Evolutionary conservation across 2,329 filamentous ascomycete species (phyloP).

Genomic region (Monosporascus sp.): DNA sequence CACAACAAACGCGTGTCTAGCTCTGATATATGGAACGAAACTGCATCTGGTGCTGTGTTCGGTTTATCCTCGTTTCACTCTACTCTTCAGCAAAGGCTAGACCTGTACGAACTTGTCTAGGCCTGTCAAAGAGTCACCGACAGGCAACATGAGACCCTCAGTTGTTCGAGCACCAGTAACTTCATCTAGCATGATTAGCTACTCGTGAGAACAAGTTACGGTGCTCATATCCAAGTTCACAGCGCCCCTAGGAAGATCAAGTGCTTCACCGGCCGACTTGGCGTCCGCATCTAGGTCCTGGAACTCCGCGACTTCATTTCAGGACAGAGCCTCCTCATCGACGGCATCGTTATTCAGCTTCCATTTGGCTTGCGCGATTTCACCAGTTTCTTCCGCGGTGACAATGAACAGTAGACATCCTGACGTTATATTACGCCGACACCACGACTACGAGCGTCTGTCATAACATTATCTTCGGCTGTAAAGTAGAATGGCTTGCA

Average conservation of each 20-base stretch:
- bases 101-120: slow-evolving; percentile 1
- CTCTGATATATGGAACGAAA: too few species aligned
- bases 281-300: slow-evolving; percentile 25
- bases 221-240: slow-evolving; percentile 28
- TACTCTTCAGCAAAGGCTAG: too few species aligned
- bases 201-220: slow-evolving; percentile 23
- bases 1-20: too few species aligned
- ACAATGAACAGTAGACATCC: slow-evolving; percentile 28
- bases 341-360: slow-evolving; percentile 25
- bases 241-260: slow-evolving; percentile 22
- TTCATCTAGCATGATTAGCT: slow-evolving; percentile 26
- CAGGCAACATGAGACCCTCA: slow-evolving; percentile 29
- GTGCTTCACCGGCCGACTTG: slow-evolving; percentile 20
- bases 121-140: slow-evolving; percentile 26
- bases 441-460: too few species aligned
- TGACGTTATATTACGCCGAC: too few species aligned
- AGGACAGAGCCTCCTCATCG: slow-evolving; percentile 24
- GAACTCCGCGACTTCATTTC: slow-evolving; percentile 25
- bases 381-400: slow-evolving; percentile 27
- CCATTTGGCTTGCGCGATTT: slow-evolving; percentile 25
- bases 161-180: slow-evolving; percentile 23
- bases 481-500: too few species aligned
- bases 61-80: too few species aligned
- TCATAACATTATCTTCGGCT: too few species aligned
- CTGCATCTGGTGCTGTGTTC: too few species aligned